phyloP scores from a whole-genome alignment of 495 filamentous ascomycete genomes.

The Lasiosphaeria hispida region DNA sequence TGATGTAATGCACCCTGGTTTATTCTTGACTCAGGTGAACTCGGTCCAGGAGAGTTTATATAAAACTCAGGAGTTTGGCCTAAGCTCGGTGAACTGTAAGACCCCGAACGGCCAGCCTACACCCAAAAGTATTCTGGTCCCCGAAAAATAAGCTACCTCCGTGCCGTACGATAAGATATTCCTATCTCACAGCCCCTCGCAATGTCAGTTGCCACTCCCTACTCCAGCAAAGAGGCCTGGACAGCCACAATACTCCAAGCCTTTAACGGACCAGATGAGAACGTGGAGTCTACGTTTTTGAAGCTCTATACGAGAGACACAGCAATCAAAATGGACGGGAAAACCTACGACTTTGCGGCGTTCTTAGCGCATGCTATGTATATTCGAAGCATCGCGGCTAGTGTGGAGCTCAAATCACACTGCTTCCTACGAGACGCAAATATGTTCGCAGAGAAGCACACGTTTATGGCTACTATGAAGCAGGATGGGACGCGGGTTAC shows the following conservation, averaged over 20 bases:
- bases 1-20: no score
- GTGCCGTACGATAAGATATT: no score
- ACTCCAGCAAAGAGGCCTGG: constrained; percentile 2
- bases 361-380: not conserved
- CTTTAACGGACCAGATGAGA: not conserved
- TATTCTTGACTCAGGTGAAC: no score
- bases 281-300: not conserved
- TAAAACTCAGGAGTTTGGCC: no score
- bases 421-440: constrained; percentile 3
- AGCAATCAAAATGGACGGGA: not conserved
- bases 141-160: no score
- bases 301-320: not conserved
- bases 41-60: no score
- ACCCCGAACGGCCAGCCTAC: no score
- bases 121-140: no score
- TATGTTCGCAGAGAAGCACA: constrained; percentile 6
- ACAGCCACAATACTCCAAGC: not conserved
- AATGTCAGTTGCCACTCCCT: no score
- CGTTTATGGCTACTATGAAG: not conserved
- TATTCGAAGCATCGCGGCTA: not conserved
- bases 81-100: no score
- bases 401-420: not conserved
- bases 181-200: no score
- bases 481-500: not conserved
- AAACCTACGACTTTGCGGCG: not conserved